Conservation (phyloP, 768 basidiomycete genomes). For the Leccinum obscurum region DNA sequence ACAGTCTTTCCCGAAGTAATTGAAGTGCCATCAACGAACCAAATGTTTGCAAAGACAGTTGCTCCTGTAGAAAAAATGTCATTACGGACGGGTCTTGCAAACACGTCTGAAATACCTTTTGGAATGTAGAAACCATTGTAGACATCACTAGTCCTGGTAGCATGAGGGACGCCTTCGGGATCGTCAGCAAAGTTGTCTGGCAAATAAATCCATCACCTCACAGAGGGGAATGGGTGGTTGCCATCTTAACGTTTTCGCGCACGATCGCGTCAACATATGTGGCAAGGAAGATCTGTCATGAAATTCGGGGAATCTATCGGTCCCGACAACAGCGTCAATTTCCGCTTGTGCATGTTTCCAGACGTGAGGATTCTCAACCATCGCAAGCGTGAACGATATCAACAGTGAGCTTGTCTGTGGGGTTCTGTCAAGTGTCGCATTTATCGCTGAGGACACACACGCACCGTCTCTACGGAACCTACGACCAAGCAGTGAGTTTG, state of each 20-base stretch:
- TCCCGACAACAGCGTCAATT: slow-evolving; percentile 11
- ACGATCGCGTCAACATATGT: slow-evolving; percentile 15
- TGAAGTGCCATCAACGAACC: slow-evolving; percentile 3
- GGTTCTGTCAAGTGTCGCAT: not conserved
- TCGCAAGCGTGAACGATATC: slow-evolving; percentile 12
- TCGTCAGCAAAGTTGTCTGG: not conserved
- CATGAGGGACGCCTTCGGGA: slow-evolving; percentile 17
- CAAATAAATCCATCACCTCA: not conserved
- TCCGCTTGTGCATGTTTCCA: slow-evolving; percentile 13
- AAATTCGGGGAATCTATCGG: slow-evolving; percentile 10
- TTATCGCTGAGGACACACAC: not conserved
- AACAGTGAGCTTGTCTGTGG: slow-evolving; percentile 4
- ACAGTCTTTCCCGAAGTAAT: not conserved
- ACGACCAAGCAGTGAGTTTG: not conserved
- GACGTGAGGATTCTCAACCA: slow-evolving; percentile 13
- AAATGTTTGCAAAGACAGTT: slow-evolving; percentile 14
- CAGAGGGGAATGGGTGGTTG: slow-evolving; percentile 10
- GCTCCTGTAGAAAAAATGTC: slow-evolving; percentile 7
- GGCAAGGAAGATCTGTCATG: slow-evolving; percentile 8
- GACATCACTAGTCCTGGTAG: slow-evolving; percentile 36
- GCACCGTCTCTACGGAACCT: slow-evolving; percentile 18
- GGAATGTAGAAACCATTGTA: slow-evolving; percentile 53
- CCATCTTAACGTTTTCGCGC: slow-evolving; percentile 16
- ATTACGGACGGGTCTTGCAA: not conserved
- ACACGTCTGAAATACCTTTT: slow-evolving; percentile 32